These are phyloP conservation scores for Verticillium tricorpus DNA, from an alignment of 2,329 filamentous ascomycete species.

Conservation along the genomic window DNA sequence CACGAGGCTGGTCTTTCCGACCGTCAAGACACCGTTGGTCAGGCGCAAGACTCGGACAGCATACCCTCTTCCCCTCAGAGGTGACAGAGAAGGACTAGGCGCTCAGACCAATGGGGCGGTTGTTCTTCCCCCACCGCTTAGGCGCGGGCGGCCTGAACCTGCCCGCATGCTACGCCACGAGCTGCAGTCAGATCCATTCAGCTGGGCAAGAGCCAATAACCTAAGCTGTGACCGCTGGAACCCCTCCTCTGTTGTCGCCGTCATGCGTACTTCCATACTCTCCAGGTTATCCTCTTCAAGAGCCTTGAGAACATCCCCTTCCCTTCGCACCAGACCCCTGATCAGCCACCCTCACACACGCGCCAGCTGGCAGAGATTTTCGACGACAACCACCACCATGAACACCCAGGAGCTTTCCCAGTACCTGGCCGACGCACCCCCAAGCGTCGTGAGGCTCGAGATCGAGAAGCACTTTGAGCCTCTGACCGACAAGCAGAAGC, in stretches of 20 bases:
- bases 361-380: conserved; percentile 15
- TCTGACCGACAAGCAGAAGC: conserved; percentile 70
- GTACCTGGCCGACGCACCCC: conserved; percentile 88
- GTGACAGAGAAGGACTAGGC: not conserved
- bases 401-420: conserved; percentile 60
- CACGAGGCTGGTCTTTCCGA: too few species aligned
- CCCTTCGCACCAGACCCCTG: not conserved
- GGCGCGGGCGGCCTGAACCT: not conserved
- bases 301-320: conserved; percentile 1
- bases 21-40: too few species aligned
- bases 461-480: conserved; percentile 91
- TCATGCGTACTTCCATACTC: conserved; percentile 19
- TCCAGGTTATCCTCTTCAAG: conserved; percentile 26
- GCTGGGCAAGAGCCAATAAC: conserved; percentile 2
- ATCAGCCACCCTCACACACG: conserved; percentile 5
- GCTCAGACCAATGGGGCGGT: not conserved
- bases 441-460: conserved; percentile 79
- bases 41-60: too few species aligned
- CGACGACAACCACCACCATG: conserved; percentile 38
- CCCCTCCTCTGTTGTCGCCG: not conserved
- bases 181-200: conserved; percentile 3
- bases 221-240: not conserved
- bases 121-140: not conserved
- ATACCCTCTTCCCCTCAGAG: not conserved
- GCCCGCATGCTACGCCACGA: not conserved